These are phyloP conservation scores for Sphenostylis stenocarpa DNA, from an alignment of 306 rosid species.

Conservation along the genomic window DNA sequence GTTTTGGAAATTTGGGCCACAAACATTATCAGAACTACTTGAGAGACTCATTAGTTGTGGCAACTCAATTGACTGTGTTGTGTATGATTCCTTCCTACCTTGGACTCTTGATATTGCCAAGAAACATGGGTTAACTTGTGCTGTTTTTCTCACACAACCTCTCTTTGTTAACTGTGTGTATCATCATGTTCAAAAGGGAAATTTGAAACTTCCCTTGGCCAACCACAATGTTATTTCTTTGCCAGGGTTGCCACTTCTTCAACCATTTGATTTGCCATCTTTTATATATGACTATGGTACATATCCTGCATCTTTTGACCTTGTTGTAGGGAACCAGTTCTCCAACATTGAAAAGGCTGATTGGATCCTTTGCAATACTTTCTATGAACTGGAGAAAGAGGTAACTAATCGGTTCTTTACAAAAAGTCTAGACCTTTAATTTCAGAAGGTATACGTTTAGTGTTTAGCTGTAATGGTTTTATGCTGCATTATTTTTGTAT, in stretches of 20 bases:
- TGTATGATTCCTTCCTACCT: conserved; percentile 36
- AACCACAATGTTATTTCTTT: not conserved
- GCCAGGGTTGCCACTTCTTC: not conserved
- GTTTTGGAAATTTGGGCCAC: conserved; percentile 24
- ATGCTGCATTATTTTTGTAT: too few relatives aligned
- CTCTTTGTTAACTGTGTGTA: not conserved
- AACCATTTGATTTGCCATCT: not conserved
- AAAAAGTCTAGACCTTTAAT: too few relatives aligned
- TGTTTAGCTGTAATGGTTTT: too few relatives aligned
- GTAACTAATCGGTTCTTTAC: too few relatives aligned
- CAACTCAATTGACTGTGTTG: conserved; percentile 9
- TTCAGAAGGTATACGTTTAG: too few relatives aligned
- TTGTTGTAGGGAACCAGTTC: not conserved
- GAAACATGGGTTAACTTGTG: conserved; percentile 17
- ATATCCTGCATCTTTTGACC: not conserved
- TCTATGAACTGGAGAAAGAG: not conserved
- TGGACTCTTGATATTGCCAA: conserved; percentile 45
- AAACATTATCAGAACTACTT: not conserved
- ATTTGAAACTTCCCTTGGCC: not conserved
- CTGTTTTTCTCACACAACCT: not conserved
- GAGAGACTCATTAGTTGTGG: conserved; percentile 6
- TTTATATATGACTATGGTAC: not conserved
- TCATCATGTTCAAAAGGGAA: not conserved
- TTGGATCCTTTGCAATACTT: not conserved
- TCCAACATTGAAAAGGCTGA: not conserved